These are phyloP conservation scores for Trichosporon sp. DNA, from an alignment of 1,284 basidiomycete genomes.

Conservation along the genomic window DNA sequence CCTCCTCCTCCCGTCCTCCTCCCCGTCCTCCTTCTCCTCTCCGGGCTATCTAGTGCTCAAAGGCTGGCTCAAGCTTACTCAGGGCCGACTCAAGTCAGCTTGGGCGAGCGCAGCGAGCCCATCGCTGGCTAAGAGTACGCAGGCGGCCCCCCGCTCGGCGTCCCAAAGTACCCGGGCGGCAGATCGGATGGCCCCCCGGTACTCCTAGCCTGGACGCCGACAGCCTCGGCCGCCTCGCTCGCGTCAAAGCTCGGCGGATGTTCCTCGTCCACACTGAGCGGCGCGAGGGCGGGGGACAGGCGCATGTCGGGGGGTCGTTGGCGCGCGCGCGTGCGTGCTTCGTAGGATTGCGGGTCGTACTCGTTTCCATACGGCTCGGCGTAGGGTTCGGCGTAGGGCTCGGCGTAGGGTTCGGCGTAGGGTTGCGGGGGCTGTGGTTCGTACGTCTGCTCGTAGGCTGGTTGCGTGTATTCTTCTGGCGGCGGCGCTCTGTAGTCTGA, in stretches of 20 bases:
- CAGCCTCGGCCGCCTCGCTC: slow-evolving; percentile 51
- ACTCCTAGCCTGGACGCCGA: slow-evolving; percentile 30
- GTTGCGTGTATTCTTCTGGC: not conserved
- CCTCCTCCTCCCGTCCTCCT: too few relatives aligned
- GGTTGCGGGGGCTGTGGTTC: not conserved
- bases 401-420: too few relatives aligned
- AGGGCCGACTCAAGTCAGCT: too few relatives aligned
- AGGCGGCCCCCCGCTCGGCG: slow-evolving; percentile 33
- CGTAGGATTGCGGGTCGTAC: slow-evolving; percentile 1
- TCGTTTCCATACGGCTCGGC: not conserved
- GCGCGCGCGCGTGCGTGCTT: not conserved
- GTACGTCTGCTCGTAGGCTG: too few relatives aligned
- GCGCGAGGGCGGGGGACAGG: not conserved
- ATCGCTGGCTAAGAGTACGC: slow-evolving; percentile 36
- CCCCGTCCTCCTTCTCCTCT: too few relatives aligned
- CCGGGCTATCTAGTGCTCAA: too few relatives aligned
- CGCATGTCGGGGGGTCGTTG: slow-evolving; percentile 1
- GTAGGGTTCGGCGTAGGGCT: not conserved
- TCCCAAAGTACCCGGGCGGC: slow-evolving; percentile 46
- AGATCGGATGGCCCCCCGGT: slow-evolving; percentile 27
- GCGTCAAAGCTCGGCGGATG: slow-evolving; percentile 53
- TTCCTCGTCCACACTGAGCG: slow-evolving; percentile 23
- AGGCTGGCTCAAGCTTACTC: too few relatives aligned
- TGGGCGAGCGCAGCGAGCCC: too few relatives aligned
- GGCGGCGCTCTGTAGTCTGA: slow-evolving; percentile 8